Evolutionary conservation across 2,329 filamentous ascomycete species (phyloP).

Genomic region (Cadophora luteo-olivacea): DNA sequence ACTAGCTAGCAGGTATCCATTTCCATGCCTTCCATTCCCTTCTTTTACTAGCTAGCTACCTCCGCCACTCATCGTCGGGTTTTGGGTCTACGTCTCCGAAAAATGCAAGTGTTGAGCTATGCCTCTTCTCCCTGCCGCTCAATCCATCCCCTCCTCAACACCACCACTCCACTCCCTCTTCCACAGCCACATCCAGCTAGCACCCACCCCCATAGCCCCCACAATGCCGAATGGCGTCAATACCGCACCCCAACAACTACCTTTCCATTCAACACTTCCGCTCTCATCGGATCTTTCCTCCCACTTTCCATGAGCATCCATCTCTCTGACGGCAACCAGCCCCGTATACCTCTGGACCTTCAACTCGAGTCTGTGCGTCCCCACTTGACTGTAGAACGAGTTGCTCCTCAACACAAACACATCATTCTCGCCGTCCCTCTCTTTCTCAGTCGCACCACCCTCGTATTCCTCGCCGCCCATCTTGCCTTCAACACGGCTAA

Average conservation of each 20-base stretch:
- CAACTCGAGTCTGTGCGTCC: neutral
- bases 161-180: neutral
- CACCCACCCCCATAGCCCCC: neutral
- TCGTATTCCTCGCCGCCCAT: neutral
- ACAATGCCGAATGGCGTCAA: neutral
- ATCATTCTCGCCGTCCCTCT: neutral
- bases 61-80: too few species aligned
- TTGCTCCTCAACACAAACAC: neutral
- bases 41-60: too few species aligned
- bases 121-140: neutral
- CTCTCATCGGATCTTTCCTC: neutral
- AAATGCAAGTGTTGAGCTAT: too few species aligned
- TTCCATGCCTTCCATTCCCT: too few species aligned
- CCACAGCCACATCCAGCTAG: slow-evolving; percentile 6
- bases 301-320: neutral
- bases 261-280: neutral
- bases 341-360: neutral
- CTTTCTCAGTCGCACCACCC: neutral
- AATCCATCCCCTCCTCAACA: neutral
- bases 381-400: neutral
- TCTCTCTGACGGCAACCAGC: neutral
- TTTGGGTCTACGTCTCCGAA: too few species aligned
- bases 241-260: neutral
- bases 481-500: neutral
- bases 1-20: too few species aligned